Evolutionary conservation across 371 early-diverging fungal genomes (phyloP).

Genomic region (Rhizopus arrhizus): DNA sequence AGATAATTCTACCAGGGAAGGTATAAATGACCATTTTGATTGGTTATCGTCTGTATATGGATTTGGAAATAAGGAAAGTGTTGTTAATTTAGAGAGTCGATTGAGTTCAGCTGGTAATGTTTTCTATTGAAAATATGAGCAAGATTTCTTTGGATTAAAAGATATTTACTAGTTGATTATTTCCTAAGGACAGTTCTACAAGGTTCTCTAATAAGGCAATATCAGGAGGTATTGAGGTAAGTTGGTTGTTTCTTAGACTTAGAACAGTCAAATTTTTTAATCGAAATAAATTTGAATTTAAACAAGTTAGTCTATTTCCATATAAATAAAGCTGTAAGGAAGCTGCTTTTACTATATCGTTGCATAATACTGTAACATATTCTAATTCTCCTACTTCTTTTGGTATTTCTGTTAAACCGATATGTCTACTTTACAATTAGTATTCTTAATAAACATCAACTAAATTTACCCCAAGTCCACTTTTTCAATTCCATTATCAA

Average conservation of each 20-base stretch:
- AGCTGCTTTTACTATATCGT: constrained; percentile 48
- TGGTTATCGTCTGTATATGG: constrained; percentile 22
- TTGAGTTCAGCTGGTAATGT: constrained; percentile 42
- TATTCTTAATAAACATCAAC: not conserved
- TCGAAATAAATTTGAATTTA: constrained; percentile 49
- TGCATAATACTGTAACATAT: constrained; percentile 53
- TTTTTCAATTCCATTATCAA: constrained; percentile 57
- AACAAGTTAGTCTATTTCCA: constrained; percentile 40
- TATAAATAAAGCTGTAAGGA: constrained; percentile 56
- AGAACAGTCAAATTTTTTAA: constrained; percentile 59
- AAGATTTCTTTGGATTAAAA: too few relatives aligned
- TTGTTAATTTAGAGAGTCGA: constrained; percentile 27
- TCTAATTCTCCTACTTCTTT: constrained; percentile 55
- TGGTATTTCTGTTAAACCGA: constrained; percentile 54
- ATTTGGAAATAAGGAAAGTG: constrained; percentile 40
- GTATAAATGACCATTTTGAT: constrained; percentile 1
- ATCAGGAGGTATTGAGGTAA: constrained; percentile 53
- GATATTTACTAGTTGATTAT: constrained; percentile 51
- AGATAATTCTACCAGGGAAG: constrained; percentile 31
- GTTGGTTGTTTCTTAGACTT: constrained; percentile 54
- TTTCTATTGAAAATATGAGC: constrained; percentile 13
- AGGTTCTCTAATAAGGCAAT: constrained; percentile 60
- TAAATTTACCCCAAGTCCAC: constrained; percentile 55
- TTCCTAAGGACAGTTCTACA: constrained; percentile 61
- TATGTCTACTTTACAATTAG: constrained; percentile 31